Base-by-base conservation (phyloP, 202 grass and related monocot species). In the Digitaria exilis region DNA sequence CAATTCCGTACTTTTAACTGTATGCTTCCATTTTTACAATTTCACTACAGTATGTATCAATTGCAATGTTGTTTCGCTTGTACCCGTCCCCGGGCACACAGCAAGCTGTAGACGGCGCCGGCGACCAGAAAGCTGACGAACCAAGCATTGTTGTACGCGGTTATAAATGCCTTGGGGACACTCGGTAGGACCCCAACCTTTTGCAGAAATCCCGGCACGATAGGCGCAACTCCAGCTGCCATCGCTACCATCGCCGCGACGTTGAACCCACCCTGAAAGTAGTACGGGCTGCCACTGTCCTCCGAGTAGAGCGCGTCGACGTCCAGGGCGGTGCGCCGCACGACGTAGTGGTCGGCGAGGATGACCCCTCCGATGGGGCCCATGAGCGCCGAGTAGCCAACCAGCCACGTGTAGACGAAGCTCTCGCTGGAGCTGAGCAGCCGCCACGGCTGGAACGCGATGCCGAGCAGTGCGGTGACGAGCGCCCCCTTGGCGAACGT, bases 351-450 rank as follows among this genome's bases (percentile, higher is more conserved):
- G 79, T 96, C 96, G 39, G 93, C 88, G 70, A 98, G 78, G 31
- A 98, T 14, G 84, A 98, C 78, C 65, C 91, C 93, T 65, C 91
- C 93, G 57, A 98, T 96, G 5, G 96, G 96, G 0, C 87, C 96
- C 91, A 96, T 92, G 45, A 98, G 83, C 46, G 96, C 96, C 1
- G 93, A 98, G 85, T 93, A 86, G 45, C 93, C 84, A 8, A 98
- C 65, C 45, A 98, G 84, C 96, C 96, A 96, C 3, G 89, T 96
- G 83, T 96, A 94, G 46, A 96, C 86, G 80, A 98, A 98, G 89
- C 85, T 98, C 83, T 98, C 89, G 61, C 93, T 98, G 73, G 96
- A 94, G 65, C 93, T 98, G 7, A 98, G 85, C 69, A 98, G 76
- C 67, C 85, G 84, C 96, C 96, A 98, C 0, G 96, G 96, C 89